Base-by-base conservation (phyloP, 1,284 basidiomycete genomes). In the Termitomyces sp. region DNA sequence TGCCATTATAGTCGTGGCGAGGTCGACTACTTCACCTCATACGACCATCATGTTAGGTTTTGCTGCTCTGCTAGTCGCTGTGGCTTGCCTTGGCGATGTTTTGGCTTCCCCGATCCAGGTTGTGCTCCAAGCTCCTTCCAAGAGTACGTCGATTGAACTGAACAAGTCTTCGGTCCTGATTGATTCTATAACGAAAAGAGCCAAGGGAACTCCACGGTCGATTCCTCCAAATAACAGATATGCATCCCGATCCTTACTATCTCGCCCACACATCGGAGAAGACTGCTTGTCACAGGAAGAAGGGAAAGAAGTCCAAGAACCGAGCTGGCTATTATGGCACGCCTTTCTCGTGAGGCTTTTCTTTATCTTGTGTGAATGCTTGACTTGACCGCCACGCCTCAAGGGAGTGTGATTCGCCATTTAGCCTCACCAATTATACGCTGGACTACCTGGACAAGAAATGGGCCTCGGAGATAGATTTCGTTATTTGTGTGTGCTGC, bases 361-460 rank as follows among this genome's bases (percentile, higher is more conserved):
- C 43, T 21, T 19, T 42, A 26, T 44, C 16, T 55, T 18, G 40
- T 35, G 19, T 28, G 31, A 42, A 49, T 28, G 30, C 16, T 30
- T 33, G 31, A 48, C 45, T 35, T 37, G 35, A 28, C 49, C 57
- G 33, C 53, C 44, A 39, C 37, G 41, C 33, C 61, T n/a, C 64
- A 39, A 94, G 90, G 40, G 85, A 89, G 49, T 97, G 94, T 65
- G 94, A 97, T 69, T 81, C 92, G 13, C 92, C 93, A 0, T 72
- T 88, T 41, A 71, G 75, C 4, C 78, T 97, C 7, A 84, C 90
- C 43, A 89, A 94, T 66, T 77, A 82, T 41, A 92, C 92, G 3
- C 77, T 97, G 46, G 84, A 91, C 56, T 93, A 81, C 76, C 68
- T 96, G 53, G 83, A 86, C 52, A 76, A 84, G 63, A 80, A 92